Base-by-base conservation (phyloP, 2,329 filamentous ascomycete species). In the Juglanconis sp. region DNA sequence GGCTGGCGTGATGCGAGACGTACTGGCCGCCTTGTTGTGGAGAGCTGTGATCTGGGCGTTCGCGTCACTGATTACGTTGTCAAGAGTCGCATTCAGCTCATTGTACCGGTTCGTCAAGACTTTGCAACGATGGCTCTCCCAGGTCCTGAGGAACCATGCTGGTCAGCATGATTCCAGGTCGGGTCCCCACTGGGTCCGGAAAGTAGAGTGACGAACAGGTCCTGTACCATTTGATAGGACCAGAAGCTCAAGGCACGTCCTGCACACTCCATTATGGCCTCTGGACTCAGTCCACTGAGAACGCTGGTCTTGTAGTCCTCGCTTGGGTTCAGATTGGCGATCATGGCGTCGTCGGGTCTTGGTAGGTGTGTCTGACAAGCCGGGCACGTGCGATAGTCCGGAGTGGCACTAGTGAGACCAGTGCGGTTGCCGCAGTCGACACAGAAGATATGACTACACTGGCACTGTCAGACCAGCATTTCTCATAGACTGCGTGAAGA, bases 241-340 rank as follows among this genome's bases (percentile, higher is more conserved):
- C 92, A 96, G 70, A 96, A 96, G 36, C 83, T 85, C 65, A 96
- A 74, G 1, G 88, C 92, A 65, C 90, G 83, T 5, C 88, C 87
- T 30, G 91, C 89, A 73, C 92, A 96, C 67, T 96, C 93, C 82
- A 96, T 92, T 64, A 97, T 90, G 35, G 88, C 81, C 38, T 82
- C 87, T 1, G 94, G 94, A 62, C 86, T 90, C 1, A 97, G 76
- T 0, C 94, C 94, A 68, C 90, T 92, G 10, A 97, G 79, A 0
- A 96, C 84, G 62, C 88, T 93, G 0, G 90, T 92, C 73, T 96
- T 96, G 79, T 95, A 96, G 65, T 96, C 92, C 68, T 97, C 93
- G 0, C 86, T 87, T 0, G 92, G 92, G 62, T 88, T 90, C 46
- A 97, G 79, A 35, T 86, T 82, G 1, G 88, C 84, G 24, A 88